phyloP scores from a whole-genome alignment of 495 filamentous ascomycete genomes.

The Xylaria venustula region DNA sequence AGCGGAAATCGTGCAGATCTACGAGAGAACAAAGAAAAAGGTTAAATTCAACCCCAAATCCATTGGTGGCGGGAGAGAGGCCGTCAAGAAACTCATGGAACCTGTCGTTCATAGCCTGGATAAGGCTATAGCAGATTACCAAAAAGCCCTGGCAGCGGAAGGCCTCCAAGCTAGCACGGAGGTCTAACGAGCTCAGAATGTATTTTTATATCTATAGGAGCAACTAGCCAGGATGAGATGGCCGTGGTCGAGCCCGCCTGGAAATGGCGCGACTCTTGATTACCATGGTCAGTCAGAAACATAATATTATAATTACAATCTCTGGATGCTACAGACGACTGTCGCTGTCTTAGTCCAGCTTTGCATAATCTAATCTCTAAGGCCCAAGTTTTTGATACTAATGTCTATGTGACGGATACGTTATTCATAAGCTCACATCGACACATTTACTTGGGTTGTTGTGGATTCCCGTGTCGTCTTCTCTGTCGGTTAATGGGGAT shows the following conservation, averaged over 20 bases:
- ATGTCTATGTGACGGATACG: too few species aligned
- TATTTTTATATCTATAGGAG: too few species aligned
- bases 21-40: conserved; percentile 67
- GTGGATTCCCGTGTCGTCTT: too few species aligned
- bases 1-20: conserved; percentile 64
- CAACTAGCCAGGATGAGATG: too few species aligned
- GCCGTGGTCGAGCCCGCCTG: neutral
- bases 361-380: too few species aligned
- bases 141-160: conserved; percentile 60
- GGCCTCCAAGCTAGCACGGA: conserved; percentile 41
- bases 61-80: conserved; percentile 70
- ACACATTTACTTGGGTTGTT: too few species aligned
- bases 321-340: neutral
- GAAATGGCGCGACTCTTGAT: neutral
- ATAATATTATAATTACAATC: neutral
- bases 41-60: conserved; percentile 60
- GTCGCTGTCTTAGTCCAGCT: too few species aligned
- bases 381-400: too few species aligned
- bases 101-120: conserved; percentile 67
- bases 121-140: conserved; percentile 62
- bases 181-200: too few species aligned
- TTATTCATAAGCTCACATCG: too few species aligned
- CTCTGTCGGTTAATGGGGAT: too few species aligned
- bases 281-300: neutral
- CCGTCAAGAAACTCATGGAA: conserved; percentile 70